A percentile compares a stretch with the other conserved stretches of the same genome.
phyloP scores from a whole-genome alignment of 2,329 filamentous ascomycete genomes.

The Lachnum nothofagi region DNA sequence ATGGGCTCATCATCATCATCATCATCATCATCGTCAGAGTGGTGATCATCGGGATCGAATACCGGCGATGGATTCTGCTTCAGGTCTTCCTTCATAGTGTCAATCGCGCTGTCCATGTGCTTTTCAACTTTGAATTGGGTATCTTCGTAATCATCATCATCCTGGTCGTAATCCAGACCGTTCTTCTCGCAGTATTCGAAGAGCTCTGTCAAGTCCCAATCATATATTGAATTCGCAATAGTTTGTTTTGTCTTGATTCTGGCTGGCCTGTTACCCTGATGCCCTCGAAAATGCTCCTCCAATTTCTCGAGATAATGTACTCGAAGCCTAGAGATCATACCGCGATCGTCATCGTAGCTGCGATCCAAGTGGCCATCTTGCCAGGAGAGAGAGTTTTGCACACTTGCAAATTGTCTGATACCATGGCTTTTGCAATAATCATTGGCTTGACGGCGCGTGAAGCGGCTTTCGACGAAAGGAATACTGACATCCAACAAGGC shows the following conservation, averaged over 20 bases:
- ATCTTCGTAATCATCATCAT: neutral
- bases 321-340: neutral
- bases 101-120: neutral
- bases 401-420: neutral
- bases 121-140: neutral
- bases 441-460: neutral
- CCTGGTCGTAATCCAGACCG: neutral
- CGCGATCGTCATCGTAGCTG: neutral
- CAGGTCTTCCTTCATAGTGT: neutral
- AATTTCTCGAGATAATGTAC: neutral
- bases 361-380: neutral
- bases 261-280: neutral
- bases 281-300: neutral
- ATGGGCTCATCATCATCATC: neutral
- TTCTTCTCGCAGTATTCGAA: neutral
- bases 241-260: neutral
- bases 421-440: neutral
- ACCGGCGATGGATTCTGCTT: neutral
- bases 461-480: conserved; percentile 1
- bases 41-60: too few species aligned
- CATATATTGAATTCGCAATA: neutral
- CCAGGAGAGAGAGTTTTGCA: neutral
- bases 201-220: neutral
- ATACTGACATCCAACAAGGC: neutral
- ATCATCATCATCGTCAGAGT: neutral